These are phyloP conservation scores for Penicillium rolfsii DNA, from an alignment of 2,329 filamentous ascomycete species.

Conservation along the genomic window DNA sequence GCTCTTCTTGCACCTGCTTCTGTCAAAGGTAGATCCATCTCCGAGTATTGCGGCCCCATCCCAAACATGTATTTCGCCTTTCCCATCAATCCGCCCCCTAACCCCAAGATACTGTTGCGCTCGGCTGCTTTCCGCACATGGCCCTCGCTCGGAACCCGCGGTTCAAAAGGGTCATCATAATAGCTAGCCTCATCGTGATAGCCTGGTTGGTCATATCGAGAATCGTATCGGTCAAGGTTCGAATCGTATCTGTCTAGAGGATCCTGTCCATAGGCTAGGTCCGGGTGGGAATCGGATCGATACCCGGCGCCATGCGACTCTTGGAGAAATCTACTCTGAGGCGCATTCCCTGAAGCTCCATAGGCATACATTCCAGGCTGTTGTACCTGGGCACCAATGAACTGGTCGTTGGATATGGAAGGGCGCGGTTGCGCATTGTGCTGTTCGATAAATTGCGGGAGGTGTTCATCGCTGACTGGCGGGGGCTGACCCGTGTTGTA, in stretches of 20 bases:
- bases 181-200: constrained; percentile 74
- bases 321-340: constrained; percentile 29
- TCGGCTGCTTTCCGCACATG: constrained; percentile 65
- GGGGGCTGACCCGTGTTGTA: constrained; percentile 79
- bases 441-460: constrained; percentile 72
- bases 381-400: constrained; percentile 70
- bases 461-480: constrained; percentile 77
- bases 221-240: constrained; percentile 5
- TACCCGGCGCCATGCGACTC: constrained; percentile 38
- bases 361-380: constrained; percentile 45
- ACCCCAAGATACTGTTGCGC: constrained; percentile 82
- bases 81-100: constrained; percentile 86
- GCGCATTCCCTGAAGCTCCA: background rate
- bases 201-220: constrained; percentile 24
- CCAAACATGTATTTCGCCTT: constrained; percentile 88
- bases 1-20: constrained; percentile 65
- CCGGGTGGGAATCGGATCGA: constrained; percentile 41
- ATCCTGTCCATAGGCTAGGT: constrained; percentile 15
- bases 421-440: constrained; percentile 64
- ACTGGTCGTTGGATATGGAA: constrained; percentile 92
- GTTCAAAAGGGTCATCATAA: constrained; percentile 53
- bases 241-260: constrained; percentile 65
- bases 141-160: constrained; percentile 48
- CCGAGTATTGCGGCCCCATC: constrained; percentile 83
- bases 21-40: constrained; percentile 96